Conservation (phyloP, 768 basidiomycete genomes). For the Boletus rex-veris region DNA sequence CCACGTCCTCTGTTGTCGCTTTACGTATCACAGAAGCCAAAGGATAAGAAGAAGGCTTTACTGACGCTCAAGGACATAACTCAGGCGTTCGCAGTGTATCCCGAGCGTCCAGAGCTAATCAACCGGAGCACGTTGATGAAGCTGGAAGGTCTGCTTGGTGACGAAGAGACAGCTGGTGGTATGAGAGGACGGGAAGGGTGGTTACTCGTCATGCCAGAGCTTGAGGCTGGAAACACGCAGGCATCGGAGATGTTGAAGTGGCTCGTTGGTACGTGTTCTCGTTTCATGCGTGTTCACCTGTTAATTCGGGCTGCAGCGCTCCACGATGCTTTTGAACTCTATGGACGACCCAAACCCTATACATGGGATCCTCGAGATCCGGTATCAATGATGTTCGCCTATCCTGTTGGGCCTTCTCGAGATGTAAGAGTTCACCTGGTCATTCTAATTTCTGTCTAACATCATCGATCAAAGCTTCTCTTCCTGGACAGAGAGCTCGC, state of each 20-base stretch:
- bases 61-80: conserved; percentile 67
- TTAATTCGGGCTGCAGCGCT: conserved; percentile 46
- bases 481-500: conserved; percentile 86
- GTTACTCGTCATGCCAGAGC: conserved; percentile 88
- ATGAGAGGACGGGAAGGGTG: conserved; percentile 79
- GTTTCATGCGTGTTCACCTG: background rate
- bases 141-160: conserved; percentile 79
- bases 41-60: conserved; percentile 69
- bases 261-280: conserved; percentile 65
- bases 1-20: conserved; percentile 50
- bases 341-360: conserved; percentile 83
- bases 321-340: conserved; percentile 84
- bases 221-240: conserved; percentile 57
- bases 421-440: conserved; percentile 54
- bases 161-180: conserved; percentile 64
- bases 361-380: conserved; percentile 88
- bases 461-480: conserved; percentile 49
- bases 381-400: conserved; percentile 86
- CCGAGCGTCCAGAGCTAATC: conserved; percentile 91
- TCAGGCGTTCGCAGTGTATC: conserved; percentile 93
- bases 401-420: conserved; percentile 80
- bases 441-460: conserved; percentile 13
- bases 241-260: conserved; percentile 87
- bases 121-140: conserved; percentile 88
- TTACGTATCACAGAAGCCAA: conserved; percentile 61